These are phyloP conservation scores for Boletus rubropictus DNA, from an alignment of 768 basidiomycete species.

Conservation along the genomic window DNA sequence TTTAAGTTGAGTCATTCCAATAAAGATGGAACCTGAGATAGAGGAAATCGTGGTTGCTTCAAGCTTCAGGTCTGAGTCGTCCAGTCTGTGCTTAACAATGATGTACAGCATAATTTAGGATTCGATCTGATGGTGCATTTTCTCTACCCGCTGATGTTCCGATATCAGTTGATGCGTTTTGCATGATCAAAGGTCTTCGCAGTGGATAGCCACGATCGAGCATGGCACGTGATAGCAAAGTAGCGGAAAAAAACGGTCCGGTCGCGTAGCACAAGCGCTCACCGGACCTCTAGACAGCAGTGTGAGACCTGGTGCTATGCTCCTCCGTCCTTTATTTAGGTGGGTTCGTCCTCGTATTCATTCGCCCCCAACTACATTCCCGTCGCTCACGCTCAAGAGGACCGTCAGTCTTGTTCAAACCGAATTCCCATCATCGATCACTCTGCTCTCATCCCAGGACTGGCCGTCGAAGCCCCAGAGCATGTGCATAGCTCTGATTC, in stretches of 20 bases:
- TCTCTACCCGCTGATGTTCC: too few relatives aligned
- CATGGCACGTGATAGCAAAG: not conserved
- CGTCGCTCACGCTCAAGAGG: slow-evolving; percentile 1
- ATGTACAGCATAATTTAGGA: too few relatives aligned
- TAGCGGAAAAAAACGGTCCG: not conserved
- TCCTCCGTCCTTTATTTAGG: slow-evolving; percentile 10
- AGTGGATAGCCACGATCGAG: too few relatives aligned
- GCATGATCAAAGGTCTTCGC: too few relatives aligned
- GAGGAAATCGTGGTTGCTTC: too few relatives aligned
- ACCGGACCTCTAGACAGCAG: not conserved
- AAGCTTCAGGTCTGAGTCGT: too few relatives aligned
- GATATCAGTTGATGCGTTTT: too few relatives aligned
- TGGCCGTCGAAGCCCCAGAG: not conserved
- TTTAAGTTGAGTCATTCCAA: too few relatives aligned
- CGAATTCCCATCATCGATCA: not conserved
- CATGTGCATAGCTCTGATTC: slow-evolving; percentile 4
- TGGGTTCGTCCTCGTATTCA: not conserved
- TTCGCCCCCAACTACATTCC: not conserved
- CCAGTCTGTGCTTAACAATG: too few relatives aligned
- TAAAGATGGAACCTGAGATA: too few relatives aligned
- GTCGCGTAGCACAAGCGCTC: not conserved
- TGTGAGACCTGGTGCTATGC: not conserved
- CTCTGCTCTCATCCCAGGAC: not conserved
- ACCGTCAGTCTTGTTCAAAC: not conserved
- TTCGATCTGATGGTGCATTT: too few relatives aligned